phyloP scores from a whole-genome alignment of 331 rosid species.

The Quercus lobata region DNA sequence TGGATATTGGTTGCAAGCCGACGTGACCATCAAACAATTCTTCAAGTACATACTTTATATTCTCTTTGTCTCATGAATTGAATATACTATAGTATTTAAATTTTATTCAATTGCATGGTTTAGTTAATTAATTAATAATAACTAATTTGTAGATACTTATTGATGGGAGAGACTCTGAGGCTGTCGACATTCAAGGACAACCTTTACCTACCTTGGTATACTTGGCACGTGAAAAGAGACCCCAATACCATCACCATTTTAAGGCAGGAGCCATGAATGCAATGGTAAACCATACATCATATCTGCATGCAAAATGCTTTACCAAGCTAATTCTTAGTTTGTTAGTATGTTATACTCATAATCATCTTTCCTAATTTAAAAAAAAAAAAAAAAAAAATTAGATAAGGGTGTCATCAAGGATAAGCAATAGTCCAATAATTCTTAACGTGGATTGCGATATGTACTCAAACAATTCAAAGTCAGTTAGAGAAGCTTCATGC shows the following conservation, averaged over 20 bases:
- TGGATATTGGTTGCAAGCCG: conserved; percentile 57
- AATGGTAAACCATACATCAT: conserved; percentile 35
- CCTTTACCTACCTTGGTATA: conserved; percentile 65
- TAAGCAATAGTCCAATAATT: conserved; percentile 63
- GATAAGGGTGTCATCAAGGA: conserved; percentile 73
- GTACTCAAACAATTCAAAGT: conserved; percentile 63
- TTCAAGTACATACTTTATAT: conserved; percentile 37
- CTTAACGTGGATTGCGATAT: conserved; percentile 80
- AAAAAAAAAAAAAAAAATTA: background rate
- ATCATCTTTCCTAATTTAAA: background rate
- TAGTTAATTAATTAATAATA: background rate
- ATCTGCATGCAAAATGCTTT: too few relatives aligned
- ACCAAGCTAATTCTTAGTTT: background rate
- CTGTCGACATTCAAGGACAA: conserved; percentile 45
- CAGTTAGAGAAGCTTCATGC: conserved; percentile 66
- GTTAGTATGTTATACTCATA: background rate
- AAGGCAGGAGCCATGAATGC: conserved; percentile 94
- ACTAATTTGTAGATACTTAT: conserved; percentile 41
- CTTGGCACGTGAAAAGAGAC: conserved; percentile 80
- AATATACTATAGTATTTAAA: background rate
- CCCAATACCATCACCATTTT: conserved; percentile 58
- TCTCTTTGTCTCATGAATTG: background rate
- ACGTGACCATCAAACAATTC: conserved; percentile 63
- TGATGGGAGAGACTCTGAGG: conserved; percentile 47
- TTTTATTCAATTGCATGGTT: background rate